Base-by-base conservation (phyloP, 164 flowering plant species). In the Umbellularia californica region DNA sequence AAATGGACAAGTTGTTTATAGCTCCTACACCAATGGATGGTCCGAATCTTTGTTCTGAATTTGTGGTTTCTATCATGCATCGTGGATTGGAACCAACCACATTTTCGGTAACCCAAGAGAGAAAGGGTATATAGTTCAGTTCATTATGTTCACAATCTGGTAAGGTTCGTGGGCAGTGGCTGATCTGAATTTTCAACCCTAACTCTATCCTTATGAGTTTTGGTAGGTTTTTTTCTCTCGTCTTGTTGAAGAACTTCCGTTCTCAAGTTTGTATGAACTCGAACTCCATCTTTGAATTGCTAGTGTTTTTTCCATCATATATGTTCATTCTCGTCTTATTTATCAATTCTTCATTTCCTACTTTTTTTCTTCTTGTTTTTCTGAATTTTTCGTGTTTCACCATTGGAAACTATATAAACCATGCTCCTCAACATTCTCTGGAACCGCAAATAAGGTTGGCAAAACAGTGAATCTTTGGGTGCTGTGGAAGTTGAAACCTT, bases 1-100 rank as follows among this genome's bases (percentile, higher is more conserved):
- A 15, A 28, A 30, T 17, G 33, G 15, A 33, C 28, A 67, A 25
- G 63, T 72, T 72, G 69, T 77, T 73, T 28, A 60, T 73, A 73
- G 64, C n/a, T 62, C 65, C 70, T 30, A 30, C 35, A 65, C 22
- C 33, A 64, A 25, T 76, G 60, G 70, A 69, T 70, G 51, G 47
- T 51, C 28, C 4, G 20, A 65, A 71, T 19, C 64, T 7, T 60
- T 24, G 60, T 60, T 69, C 77, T 30, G 27, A 67, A 35, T 60
- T 69, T 20, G 35, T 20, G 65, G 67, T 52, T 69, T 69, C 72
- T 4, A 58, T 17, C 68, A 13, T 24, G 30, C 19, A 69, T 23
- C 71, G n/a, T 1, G 10, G 24, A 69, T 22, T 47, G 71, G 58
- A 50, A 47, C 27, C n/a, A 20, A 24, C 67, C 19, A 5, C 12